These are phyloP conservation scores for Alternaria dauci DNA, from an alignment of 2,329 filamentous ascomycete species.

Conservation along the genomic window DNA sequence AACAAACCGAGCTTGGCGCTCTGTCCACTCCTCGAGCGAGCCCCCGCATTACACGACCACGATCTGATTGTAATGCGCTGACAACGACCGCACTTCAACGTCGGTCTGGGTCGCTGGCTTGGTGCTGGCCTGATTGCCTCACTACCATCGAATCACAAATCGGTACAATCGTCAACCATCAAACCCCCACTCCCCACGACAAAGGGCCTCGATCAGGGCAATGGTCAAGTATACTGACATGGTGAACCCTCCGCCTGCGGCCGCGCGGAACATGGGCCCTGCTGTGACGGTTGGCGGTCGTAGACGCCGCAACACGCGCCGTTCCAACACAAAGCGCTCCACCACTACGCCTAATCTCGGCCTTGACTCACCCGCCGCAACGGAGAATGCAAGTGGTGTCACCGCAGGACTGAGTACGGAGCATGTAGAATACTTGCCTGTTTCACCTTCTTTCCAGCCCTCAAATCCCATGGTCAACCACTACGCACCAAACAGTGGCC, in stretches of 20 bases:
- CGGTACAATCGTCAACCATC: background rate
- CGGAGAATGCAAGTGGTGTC: slow-evolving; percentile 9
- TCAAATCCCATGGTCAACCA: slow-evolving; percentile 8
- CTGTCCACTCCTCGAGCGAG: background rate
- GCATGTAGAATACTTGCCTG: slow-evolving; percentile 11
- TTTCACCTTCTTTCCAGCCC: slow-evolving; percentile 6
- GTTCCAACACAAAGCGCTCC: slow-evolving; percentile 25
- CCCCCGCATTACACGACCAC: background rate
- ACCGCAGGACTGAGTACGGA: slow-evolving; percentile 3
- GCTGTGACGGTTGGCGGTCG: slow-evolving; percentile 24
- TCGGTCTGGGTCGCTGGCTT: background rate
- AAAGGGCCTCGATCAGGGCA: background rate
- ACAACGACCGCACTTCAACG: background rate
- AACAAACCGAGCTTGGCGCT: slow-evolving; percentile 11
- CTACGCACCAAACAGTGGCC: slow-evolving; percentile 6
- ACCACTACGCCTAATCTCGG: slow-evolving; percentile 25
- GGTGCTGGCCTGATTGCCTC: background rate
- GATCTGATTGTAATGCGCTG: background rate
- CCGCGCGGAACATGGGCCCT: slow-evolving; percentile 10
- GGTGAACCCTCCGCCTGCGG: background rate
- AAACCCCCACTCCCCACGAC: background rate
- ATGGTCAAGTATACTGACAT: slow-evolving; percentile 7
- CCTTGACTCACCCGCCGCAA: slow-evolving; percentile 8
- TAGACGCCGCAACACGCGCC: slow-evolving; percentile 32
- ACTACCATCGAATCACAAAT: background rate